Evolutionary conservation across 1,284 basidiomycete genomes (phyloP).

Genomic region (Ceratobasidium sp.): DNA sequence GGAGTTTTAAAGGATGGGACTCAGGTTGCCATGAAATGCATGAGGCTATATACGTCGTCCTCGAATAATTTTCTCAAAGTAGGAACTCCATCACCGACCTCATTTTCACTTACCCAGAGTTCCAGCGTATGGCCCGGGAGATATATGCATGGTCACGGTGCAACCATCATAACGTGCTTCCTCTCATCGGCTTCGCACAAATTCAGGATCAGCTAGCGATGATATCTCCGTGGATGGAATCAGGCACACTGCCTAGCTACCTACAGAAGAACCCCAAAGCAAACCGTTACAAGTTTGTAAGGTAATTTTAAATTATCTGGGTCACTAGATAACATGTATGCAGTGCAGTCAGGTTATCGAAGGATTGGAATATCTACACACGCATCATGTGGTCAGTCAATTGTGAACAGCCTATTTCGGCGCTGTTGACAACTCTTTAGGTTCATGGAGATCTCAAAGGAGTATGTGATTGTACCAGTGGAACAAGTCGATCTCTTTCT

Average conservation of each 20-base stretch:
- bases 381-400: neutral
- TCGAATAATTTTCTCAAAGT: neutral
- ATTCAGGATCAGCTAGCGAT: neutral
- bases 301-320: neutral
- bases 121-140: slow-evolving; percentile 5
- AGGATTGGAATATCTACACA: neutral
- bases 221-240: slow-evolving; percentile 12
- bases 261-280: neutral
- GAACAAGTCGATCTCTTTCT: neutral
- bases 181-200: neutral
- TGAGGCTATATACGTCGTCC: neutral
- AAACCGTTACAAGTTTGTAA: neutral
- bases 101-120: neutral
- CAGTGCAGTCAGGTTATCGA: neutral
- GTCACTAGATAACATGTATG: neutral
- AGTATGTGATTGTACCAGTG: neutral
- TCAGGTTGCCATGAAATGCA: slow-evolving; percentile 13
- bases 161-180: neutral
- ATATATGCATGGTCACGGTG: slow-evolving; percentile 13
- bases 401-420: neutral
- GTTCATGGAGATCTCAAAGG: slow-evolving; percentile 27
- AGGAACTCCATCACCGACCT: too few relatives aligned
- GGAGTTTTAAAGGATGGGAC: neutral
- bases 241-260: neutral
- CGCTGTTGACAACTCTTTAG: neutral